Evolutionary conservation across 352 stramenopile genomes (phyloP), one percentile per base, ranked within the genome.

Genomic region (Globisporangium paddicum): DNA sequence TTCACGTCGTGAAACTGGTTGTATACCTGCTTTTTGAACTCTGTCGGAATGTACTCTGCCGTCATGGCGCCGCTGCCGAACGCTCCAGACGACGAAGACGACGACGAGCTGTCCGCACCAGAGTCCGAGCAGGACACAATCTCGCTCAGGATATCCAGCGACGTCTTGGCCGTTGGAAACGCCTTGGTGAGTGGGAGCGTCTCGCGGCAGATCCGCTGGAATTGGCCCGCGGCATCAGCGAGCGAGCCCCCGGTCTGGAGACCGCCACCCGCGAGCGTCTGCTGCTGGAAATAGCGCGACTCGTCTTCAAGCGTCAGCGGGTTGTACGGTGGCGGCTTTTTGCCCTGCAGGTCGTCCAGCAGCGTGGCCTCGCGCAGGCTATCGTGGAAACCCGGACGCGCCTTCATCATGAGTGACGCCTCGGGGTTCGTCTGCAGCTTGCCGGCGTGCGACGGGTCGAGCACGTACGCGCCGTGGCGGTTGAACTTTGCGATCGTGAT

Each of bases 401-500:
- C 68, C 26, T 74, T 82, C 62, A 77, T 82, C 19, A 54, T 41
- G 18, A 54, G 47, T n/a, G 47, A 54, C 47, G 68, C 45, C 21
- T 66, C 46, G 5, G 69, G 67, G 8, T 67, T 61, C 23, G 62
- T 60, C 34, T 49, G 48, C 14, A 89, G 55, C 37, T 90, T 93
- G 3, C 77, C 79, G 30, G 74, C 79, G 28, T 90, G 82, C 14
- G 68, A 70, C 8, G 83, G 83, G 55, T 93, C 82, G 0, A 95
- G 71, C 34, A 95, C 86, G 50, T 93, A 92, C 0, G 83, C 83
- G 21, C 79, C 79, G 46, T 95, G 86, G 11, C 86, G 72, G 34
- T 95, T 95, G 42, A 95, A 95, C 70, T 95, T 95, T 58, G 82
- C 75, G 53, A 95, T 89, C 11, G 82, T 92, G 61, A 89, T 89